Evolutionary conservation across 2,329 filamentous ascomycete genomes (phyloP).

Genomic region (Fusarium proliferatum): DNA sequence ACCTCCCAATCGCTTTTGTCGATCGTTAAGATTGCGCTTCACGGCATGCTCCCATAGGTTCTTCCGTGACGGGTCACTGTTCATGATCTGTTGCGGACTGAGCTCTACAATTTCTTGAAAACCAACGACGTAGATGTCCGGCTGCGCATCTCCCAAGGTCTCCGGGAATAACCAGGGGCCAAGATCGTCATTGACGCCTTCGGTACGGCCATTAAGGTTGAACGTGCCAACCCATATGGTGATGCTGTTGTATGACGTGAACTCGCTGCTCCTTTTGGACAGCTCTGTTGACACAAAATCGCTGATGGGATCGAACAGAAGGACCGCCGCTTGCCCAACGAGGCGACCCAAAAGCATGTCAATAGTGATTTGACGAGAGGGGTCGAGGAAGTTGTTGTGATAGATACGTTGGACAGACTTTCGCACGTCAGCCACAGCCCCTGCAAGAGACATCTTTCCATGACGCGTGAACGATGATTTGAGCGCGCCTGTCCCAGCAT

Average conservation of each 20-base stretch:
- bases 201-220: conserved; percentile 90
- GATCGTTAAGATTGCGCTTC: conserved; percentile 77
- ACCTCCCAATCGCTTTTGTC: conserved; percentile 71
- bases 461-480: conserved; percentile 95
- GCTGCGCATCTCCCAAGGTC: conserved; percentile 67
- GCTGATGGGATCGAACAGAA: conserved; percentile 93
- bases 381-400: conserved; percentile 98
- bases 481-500: conserved; percentile 93
- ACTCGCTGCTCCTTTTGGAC: conserved; percentile 74
- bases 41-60: conserved; percentile 89
- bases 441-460: conserved; percentile 95
- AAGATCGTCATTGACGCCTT: conserved; percentile 82
- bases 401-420: conserved; percentile 95
- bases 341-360: conserved; percentile 90
- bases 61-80: conserved; percentile 88
- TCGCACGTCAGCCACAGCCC: conserved; percentile 91
- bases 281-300: conserved; percentile 88
- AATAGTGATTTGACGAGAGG: conserved; percentile 91
- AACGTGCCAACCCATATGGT: conserved; percentile 90
- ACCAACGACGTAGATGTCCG: conserved; percentile 88
- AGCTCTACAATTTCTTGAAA: conserved; percentile 99
- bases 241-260: conserved; percentile 78
- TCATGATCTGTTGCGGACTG: conserved; percentile 98
- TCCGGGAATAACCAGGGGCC: conserved; percentile 85
- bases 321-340: conserved; percentile 84